Base-by-base conservation (phyloP, 169 alveolate species). In the Amoebophrya sp. region DNA sequence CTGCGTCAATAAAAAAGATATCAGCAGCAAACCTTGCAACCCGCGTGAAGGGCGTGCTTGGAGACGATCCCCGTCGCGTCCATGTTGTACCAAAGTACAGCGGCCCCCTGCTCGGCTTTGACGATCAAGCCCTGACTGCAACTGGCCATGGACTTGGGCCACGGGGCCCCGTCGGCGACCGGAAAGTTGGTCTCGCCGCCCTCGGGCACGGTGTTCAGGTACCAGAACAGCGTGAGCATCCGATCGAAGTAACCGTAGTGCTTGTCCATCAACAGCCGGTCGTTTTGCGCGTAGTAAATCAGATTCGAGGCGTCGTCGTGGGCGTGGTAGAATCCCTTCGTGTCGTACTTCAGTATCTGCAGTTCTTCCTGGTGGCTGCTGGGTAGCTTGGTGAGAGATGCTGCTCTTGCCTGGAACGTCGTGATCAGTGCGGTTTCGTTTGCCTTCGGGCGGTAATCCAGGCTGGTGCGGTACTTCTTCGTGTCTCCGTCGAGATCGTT, bases 111-210 rank as follows among this genome's bases (percentile, higher is more conserved):
- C 18, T 66, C 39, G 35, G 83, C 32, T n/a, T 66, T 66, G 35
- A 66, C 83, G 7, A 7, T 66, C 83, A 66, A 66, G 7, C 83
- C 83, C 35, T 18, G 38, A 25, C 32, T n/a, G 35, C 83, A 66
- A 3, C 39, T n/a, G 35, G 83, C 29, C 83, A 66, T 66, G 83
- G 7, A 0, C 32, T 25, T 25, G 7, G 83, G 83, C 83, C 83
- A 66, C 83, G 29, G 83, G 2, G 12, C 35, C 35, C 83, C 83
- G 83, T 66, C 83, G 35, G 83, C 83, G 29, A n/a, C 32, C 83
- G 83, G 83, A 66, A 66, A 66, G 83, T 25, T 66, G 29, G 83
- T 66, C 83, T 66, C 83, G 35, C 83, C 83, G 29, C 83, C 83
- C 35, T 66, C 83, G 32, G 1, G 32, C 83, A 66, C 83, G 38